Evolutionary conservation across 306 rosid species (phyloP).

Genomic region (Gleditsia sinensis): DNA sequence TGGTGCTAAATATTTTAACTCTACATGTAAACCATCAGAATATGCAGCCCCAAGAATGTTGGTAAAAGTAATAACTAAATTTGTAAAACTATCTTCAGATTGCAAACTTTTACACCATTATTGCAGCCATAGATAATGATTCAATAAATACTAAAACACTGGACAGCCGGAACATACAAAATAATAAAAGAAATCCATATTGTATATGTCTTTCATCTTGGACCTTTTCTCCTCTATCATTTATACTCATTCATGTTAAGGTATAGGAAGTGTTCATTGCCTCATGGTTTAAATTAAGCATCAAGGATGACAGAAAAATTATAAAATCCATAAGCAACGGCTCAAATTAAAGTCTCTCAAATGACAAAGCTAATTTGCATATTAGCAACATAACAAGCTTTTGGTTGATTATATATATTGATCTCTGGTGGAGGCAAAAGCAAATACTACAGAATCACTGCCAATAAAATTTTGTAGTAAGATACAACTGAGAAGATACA

Average conservation of each 20-base stretch:
- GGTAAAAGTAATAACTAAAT: neutral
- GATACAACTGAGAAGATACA: neutral
- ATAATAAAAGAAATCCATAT: slow-evolving; percentile 5
- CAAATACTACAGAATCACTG: neutral
- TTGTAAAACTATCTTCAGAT: slow-evolving; percentile 20
- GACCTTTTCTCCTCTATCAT: slow-evolving; percentile 24
- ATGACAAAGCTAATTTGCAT: neutral
- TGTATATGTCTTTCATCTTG: neutral
- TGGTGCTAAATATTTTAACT: slow-evolving; percentile 7
- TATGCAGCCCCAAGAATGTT: slow-evolving; percentile 13
- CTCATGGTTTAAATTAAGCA: neutral
- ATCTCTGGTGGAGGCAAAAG: neutral
- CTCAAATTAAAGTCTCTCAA: neutral
- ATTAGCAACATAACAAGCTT: neutral
- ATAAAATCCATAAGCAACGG: neutral
- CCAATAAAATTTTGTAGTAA: neutral
- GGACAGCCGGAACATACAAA: neutral
- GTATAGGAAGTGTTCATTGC: neutral
- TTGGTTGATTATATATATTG: neutral
- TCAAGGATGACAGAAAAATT: neutral
- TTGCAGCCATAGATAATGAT: neutral
- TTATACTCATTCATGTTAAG: neutral
- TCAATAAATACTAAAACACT: neutral
- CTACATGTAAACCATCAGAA: slow-evolving; percentile 10
- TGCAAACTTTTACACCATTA: slow-evolving; percentile 3